Base-by-base conservation (phyloP, 2,329 filamentous ascomycete species). In the Cladosporium sp. region DNA sequence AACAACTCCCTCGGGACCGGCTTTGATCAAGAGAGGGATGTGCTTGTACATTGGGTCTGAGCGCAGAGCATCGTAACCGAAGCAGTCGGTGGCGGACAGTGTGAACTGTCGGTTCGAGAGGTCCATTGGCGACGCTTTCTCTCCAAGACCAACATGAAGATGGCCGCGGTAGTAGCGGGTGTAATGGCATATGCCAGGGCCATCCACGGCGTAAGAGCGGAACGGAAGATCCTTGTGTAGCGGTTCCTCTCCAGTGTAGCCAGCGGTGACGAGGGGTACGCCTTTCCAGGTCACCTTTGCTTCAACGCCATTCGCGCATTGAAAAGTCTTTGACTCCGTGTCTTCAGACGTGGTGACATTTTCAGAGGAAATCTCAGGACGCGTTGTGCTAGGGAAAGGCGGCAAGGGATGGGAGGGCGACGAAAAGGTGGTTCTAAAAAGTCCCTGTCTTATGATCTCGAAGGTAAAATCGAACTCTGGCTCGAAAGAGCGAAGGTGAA, bases 1-100 rank as follows among this genome's bases (percentile, higher is more conserved):
- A 0, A 88, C 76, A 43, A 80, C 84, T 0, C 83, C 84, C 2
- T 77, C 61, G 0, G 82, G 78, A 0, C 80, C 83, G 0, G 78
- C 80, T 49, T 86, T 85, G 66, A 88, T 83, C 22, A 89, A 71
- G 0, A 88, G 73, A 0, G 85, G 85, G 33, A 88, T 85, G 59
- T 88, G 82, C 67, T 89, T 88, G 70, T 88, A 88, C 48, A 88
- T 71, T 0, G 85, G 85, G 62, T 88, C 84, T 2, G 83, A 85
- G 8, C 77, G 77, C 61, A 86, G 81, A 3, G 82, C 78, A 57
- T 88, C 84, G 60, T 89, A 88, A 2, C 85, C 83, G 57, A 88
- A 88, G 32, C 79, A 84, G 64, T 88, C 85, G 0, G 82, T 87
- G 2, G 82, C 83, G 0, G 83, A 81, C 12, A 88, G 71, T 20